A percentile compares a stretch with the other conserved stretches of the same genome.
Conservation (phyloP, 441 rosid species). For the Gossypium lobatum region DNA sequence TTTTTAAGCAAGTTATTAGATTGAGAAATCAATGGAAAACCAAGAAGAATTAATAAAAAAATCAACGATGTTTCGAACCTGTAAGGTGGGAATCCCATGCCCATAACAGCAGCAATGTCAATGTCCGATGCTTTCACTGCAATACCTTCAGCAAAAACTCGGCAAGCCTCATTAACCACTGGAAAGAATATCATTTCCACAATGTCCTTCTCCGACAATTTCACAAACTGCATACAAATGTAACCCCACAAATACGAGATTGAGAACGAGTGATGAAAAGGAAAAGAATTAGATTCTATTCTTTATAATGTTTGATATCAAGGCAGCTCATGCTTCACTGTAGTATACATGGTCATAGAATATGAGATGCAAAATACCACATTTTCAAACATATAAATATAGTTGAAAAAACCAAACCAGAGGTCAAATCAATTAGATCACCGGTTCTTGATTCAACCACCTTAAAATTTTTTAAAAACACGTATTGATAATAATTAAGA, state of each 20-base stretch:
- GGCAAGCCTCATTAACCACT: constrained; percentile 91
- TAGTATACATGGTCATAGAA: neutral
- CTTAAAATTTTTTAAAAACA: neutral
- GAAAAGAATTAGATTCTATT: neutral
- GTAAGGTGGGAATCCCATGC: constrained; percentile 98
- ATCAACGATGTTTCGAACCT: constrained; percentile 35
- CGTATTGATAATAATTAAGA: neutral
- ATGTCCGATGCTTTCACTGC: constrained; percentile 92
- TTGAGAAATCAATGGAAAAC: neutral
- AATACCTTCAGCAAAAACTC: constrained; percentile 87
- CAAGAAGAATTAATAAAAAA: neutral
- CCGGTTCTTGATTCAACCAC: neutral
- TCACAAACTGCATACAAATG: constrained; percentile 46
- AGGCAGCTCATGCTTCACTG: neutral
- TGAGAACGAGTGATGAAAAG: neutral
- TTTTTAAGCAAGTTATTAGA: constrained; percentile 16
- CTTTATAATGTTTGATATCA: neutral
- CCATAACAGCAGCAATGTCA: constrained; percentile 82
- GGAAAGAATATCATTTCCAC: constrained; percentile 92
- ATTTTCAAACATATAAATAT: neutral
- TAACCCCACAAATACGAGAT: constrained; percentile 7
- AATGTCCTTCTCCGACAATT: constrained; percentile 73
- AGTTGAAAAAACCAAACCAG: neutral
- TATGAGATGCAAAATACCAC: neutral
- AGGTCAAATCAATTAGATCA: neutral